Conservation (phyloP, 208 protist species). For the Leishmania braziliensis region DNA sequence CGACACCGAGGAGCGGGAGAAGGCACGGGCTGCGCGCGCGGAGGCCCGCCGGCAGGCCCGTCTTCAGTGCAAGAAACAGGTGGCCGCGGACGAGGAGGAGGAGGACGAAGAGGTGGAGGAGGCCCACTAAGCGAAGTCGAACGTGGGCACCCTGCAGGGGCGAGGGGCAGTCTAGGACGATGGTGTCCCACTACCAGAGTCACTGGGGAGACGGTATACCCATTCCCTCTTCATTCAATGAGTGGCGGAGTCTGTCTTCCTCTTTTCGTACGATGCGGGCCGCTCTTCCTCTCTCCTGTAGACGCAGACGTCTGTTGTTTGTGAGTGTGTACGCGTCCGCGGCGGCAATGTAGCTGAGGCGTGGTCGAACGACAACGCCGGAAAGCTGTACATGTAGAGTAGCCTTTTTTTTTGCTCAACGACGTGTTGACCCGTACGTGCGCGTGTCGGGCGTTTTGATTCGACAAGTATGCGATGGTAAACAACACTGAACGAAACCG, state of each 20-base stretch:
- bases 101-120: conserved; percentile 49
- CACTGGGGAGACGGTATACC: background rate
- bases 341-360: background rate
- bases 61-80: conserved; percentile 39
- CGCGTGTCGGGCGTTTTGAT: background rate
- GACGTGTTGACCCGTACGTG: background rate
- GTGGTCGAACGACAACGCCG: background rate
- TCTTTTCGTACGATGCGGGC: background rate
- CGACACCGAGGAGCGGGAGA: conserved; percentile 53
- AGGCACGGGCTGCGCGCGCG: conserved; percentile 44
- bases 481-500: background rate
- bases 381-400: background rate
- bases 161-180: background rate
- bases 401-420: background rate
- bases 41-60: conserved; percentile 46
- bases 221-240: background rate
- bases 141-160: too few relatives aligned
- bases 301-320: background rate
- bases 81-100: conserved; percentile 46
- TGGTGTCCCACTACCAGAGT: background rate
- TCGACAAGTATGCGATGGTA: background rate
- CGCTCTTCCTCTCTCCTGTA: too few relatives aligned
- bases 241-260: background rate
- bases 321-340: background rate
- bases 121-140: background rate